Evolutionary conservation across 2,329 filamentous ascomycete species (phyloP).

Genomic region (Colletotrichum liaoningense): DNA sequence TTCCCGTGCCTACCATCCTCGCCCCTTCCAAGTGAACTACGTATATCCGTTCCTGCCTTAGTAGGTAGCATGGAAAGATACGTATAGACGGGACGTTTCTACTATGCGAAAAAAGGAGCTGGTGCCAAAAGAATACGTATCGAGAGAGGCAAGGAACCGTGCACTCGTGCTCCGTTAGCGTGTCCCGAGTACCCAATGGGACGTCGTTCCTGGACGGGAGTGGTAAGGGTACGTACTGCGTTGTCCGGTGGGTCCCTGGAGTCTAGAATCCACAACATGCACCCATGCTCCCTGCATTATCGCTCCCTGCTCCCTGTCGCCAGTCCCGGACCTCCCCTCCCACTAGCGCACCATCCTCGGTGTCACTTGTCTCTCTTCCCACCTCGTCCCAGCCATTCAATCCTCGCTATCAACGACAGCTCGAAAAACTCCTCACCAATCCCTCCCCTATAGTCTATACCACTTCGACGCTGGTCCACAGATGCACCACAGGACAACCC

Average conservation of each 20-base stretch:
- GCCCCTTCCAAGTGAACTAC: constrained; percentile 9
- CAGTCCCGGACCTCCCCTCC: constrained; percentile 30
- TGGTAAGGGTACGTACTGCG: constrained; percentile 20
- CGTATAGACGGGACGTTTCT: background rate
- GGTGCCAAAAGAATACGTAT: constrained; percentile 13
- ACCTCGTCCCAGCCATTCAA: constrained; percentile 34
- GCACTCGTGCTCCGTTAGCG: constrained; percentile 15
- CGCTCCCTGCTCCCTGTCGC: constrained; percentile 17
- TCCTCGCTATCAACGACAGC: constrained; percentile 24
- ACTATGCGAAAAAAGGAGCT: background rate
- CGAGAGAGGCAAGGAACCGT: background rate
- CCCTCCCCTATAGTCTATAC: constrained; percentile 26
- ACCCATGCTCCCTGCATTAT: constrained; percentile 20
- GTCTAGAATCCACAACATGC: background rate
- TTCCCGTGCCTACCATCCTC: constrained; percentile 5
- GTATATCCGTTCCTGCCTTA: background rate
- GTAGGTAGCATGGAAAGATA: background rate
- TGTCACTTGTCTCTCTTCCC: constrained; percentile 33
- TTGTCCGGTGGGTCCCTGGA: constrained; percentile 5
- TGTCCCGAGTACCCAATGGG: constrained; percentile 10
- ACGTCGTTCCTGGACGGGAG: constrained; percentile 5
- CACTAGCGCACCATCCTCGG: constrained; percentile 25
- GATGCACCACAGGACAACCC: constrained; percentile 7
- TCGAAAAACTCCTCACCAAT: constrained; percentile 34
- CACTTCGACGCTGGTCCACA: constrained; percentile 18